These are phyloP conservation scores for Naganishia friedmannii DNA, from an alignment of 768 basidiomycete genomes.

Conservation along the genomic window DNA sequence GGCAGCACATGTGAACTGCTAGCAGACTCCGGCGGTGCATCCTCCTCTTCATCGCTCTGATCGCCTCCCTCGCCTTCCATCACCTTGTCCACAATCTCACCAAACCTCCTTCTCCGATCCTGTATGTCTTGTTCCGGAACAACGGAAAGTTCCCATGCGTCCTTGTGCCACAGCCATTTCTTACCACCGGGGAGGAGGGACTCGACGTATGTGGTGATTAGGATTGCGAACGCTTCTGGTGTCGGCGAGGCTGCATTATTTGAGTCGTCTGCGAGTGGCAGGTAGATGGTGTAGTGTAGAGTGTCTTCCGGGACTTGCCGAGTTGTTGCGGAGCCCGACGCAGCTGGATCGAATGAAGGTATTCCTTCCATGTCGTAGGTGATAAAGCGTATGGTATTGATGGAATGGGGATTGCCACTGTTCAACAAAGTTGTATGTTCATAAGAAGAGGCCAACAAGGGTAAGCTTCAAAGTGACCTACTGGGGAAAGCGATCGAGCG, in stretches of 20 bases:
- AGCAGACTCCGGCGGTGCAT: neutral
- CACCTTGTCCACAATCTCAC: conserved; percentile 19
- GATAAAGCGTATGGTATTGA: neutral
- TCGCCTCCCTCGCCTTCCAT: neutral
- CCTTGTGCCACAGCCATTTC: conserved; percentile 51
- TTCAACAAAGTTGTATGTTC: neutral
- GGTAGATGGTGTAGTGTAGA: conserved; percentile 68
- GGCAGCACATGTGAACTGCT: neutral
- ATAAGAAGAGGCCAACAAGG: neutral
- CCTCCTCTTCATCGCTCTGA: neutral
- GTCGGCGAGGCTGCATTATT: conserved; percentile 39
- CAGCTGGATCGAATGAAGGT: neutral
- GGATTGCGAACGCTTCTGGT: conserved; percentile 52
- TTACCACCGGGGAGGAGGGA: conserved; percentile 7
- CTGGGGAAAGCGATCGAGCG: neutral
- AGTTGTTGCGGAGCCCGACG: neutral
- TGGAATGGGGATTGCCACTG: neutral
- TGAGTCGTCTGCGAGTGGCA: conserved; percentile 51
- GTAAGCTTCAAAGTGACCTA: neutral
- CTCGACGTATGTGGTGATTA: conserved; percentile 53
- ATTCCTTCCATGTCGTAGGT: neutral
- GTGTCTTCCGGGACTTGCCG: conserved; percentile 73
- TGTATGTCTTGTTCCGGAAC: conserved; percentile 13
- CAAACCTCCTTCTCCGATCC: conserved; percentile 23
- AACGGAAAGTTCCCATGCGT: conserved; percentile 48